Evolutionary conservation across 345 rosid genomes (phyloP).

Genomic region (Boechera retrofracta): DNA sequence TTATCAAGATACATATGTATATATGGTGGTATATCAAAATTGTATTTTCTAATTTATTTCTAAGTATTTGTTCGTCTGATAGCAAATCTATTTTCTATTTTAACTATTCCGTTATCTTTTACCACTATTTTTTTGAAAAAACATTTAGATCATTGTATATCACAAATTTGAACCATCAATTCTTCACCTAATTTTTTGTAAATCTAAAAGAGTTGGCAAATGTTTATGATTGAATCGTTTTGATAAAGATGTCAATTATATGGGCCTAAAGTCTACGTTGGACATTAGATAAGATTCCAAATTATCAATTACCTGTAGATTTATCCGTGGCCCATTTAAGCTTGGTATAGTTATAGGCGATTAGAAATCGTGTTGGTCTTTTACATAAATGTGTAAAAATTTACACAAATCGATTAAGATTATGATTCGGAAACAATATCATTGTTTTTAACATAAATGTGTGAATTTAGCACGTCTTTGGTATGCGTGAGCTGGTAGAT

Average conservation of each 20-base stretch:
- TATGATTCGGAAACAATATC: neutral
- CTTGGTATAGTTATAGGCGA: constrained; percentile 6
- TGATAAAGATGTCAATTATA: neutral
- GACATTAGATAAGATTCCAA: neutral
- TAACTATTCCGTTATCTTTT: too few relatives aligned
- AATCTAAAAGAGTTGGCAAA: neutral
- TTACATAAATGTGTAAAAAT: too few relatives aligned
- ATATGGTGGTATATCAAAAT: too few relatives aligned
- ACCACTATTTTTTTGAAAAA: too few relatives aligned
- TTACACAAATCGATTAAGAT: constrained; percentile 1
- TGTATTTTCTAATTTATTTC: too few relatives aligned
- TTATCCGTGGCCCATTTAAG: constrained; percentile 3
- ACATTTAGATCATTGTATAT: too few relatives aligned
- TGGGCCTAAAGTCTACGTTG: constrained; percentile 12
- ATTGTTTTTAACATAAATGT: neutral
- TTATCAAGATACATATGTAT: too few relatives aligned
- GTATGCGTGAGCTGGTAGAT: neutral
- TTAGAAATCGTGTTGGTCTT: neutral
- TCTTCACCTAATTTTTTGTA: neutral
- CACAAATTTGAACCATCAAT: neutral
- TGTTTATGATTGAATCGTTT: neutral
- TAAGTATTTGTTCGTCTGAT: neutral
- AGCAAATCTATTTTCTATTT: neutral
- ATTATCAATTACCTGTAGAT: neutral
- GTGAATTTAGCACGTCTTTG: neutral